Evolutionary conservation across 2,329 filamentous ascomycete genomes (phyloP).

Genomic region (Colletotrichum chrysophilum): DNA sequence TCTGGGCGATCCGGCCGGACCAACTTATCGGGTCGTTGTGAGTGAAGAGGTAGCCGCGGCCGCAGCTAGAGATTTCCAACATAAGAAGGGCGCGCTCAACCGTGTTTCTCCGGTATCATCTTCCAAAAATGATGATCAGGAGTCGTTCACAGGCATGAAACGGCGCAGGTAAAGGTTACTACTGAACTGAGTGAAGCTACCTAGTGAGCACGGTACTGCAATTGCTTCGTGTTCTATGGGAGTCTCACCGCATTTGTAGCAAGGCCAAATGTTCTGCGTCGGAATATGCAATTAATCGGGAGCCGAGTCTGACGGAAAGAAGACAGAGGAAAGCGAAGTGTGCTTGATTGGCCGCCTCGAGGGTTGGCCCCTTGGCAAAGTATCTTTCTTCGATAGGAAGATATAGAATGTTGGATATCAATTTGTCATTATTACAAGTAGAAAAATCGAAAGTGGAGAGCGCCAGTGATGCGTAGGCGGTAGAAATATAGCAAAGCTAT

Average conservation of each 20-base stretch:
- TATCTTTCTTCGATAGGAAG: no score
- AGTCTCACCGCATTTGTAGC: neutral
- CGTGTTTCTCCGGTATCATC: neutral
- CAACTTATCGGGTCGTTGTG: neutral
- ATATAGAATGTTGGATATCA: neutral
- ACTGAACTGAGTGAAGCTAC: neutral
- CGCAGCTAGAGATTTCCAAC: neutral
- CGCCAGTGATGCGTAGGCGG: neutral
- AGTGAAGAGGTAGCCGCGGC: neutral
- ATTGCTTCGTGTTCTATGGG: neutral
- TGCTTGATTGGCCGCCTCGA: no score
- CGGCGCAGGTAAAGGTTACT: neutral
- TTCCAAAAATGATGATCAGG: neutral
- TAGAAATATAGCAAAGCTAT: neutral
- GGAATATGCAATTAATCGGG: no score
- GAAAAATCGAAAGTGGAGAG: no score
- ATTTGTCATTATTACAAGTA: neutral
- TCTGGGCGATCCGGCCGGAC: neutral
- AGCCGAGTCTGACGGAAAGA: no score
- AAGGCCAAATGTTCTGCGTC: no score
- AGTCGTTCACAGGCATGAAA: neutral
- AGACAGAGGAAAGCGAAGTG: no score
- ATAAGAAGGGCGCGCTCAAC: neutral
- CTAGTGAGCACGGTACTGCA: neutral
- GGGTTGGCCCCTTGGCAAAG: no score